Evolutionary conservation across 78 protist species (phyloP).

Genomic region (Parvularia atlantis): DNA sequence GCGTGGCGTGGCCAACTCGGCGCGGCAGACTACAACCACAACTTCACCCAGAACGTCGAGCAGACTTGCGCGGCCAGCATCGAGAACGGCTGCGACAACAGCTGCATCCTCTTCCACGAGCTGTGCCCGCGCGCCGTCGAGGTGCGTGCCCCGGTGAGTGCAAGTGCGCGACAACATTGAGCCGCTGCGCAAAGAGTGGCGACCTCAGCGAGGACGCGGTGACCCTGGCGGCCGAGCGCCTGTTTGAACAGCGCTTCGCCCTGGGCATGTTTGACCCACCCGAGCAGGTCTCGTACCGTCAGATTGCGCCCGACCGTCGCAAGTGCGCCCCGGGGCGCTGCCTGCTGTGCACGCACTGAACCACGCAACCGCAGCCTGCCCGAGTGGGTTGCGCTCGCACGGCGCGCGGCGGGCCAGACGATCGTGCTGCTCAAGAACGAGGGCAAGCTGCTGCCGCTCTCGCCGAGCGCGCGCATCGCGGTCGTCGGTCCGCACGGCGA

Average conservation of each 20-base stretch:
- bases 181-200: not conserved
- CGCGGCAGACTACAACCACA: not conserved
- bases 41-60: not conserved
- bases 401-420: not conserved
- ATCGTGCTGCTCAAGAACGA: constrained; percentile 16
- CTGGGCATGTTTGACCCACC: constrained; percentile 5
- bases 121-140: not conserved
- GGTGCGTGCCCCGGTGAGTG: not conserved
- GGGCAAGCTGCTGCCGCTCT: constrained; percentile 1
- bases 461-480: not conserved
- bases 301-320: not conserved
- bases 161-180: not conserved
- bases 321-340: not conserved
- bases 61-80: not conserved
- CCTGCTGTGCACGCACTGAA: not conserved
- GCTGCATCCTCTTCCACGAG: not conserved
- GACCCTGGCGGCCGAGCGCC: not conserved
- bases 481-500: constrained; percentile 17
- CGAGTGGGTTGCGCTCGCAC: not conserved
- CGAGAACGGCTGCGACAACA: not conserved
- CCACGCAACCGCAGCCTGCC: not conserved
- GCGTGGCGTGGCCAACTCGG: not conserved
- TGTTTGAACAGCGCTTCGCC: not conserved
- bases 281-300: not conserved
- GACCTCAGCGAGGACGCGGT: not conserved